Evolutionary conservation across 2,329 filamentous ascomycete species (phyloP).

Genomic region (Trichoderma endophyticum): DNA sequence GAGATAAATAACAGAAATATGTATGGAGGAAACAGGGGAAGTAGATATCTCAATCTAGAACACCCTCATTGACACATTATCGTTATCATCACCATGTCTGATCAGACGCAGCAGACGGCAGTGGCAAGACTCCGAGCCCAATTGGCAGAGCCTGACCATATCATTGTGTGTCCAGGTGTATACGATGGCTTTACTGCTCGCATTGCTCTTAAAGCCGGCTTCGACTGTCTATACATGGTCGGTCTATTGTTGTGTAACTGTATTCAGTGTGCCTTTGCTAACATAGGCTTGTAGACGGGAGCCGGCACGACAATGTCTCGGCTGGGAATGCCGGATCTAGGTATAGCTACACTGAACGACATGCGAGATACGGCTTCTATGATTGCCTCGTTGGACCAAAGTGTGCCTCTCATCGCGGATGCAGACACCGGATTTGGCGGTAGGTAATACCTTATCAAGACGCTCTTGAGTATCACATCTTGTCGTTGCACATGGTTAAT

Average conservation of each 20-base stretch:
- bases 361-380: conserved; percentile 63
- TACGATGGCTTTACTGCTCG: conserved; percentile 66
- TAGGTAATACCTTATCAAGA: neutral
- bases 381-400: conserved; percentile 57
- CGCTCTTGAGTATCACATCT: neutral
- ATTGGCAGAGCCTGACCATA: conserved; percentile 37
- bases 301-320: conserved; percentile 60
- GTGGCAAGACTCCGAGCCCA: conserved; percentile 22
- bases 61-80: neutral
- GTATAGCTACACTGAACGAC: conserved; percentile 58
- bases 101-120: conserved; percentile 5
- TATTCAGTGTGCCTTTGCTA: neutral
- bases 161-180: conserved; percentile 61
- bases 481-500: neutral
- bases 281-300: conserved; percentile 56
- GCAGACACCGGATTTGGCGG: conserved; percentile 58
- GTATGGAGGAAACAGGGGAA: neutral
- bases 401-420: conserved; percentile 58
- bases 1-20: neutral
- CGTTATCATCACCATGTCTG: neutral
- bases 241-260: conserved; percentile 21
- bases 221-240: conserved; percentile 67
- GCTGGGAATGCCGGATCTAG: conserved; percentile 62
- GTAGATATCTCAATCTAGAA: neutral
- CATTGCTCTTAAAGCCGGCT: conserved; percentile 60